These are phyloP conservation scores for Tylopilus vinaceipallidus DNA, from an alignment of 768 basidiomycete species.

Conservation along the genomic window DNA sequence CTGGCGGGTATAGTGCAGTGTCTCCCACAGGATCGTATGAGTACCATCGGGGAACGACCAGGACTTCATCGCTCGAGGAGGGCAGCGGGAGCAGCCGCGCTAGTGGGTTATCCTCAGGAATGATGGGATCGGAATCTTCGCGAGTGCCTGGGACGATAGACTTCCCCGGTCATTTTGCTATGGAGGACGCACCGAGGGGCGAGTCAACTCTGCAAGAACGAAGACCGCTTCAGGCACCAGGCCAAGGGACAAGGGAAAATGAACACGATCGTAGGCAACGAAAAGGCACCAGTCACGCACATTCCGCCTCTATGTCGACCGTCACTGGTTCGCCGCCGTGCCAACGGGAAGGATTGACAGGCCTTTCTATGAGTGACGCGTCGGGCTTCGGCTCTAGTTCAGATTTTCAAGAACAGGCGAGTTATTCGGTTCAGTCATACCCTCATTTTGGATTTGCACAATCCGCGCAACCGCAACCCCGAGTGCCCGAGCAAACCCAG, in stretches of 20 bases:
- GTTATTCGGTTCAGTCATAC: slow-evolving; percentile 3
- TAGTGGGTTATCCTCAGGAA: slow-evolving; percentile 15
- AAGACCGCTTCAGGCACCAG: not conserved
- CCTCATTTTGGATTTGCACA: slow-evolving; percentile 6
- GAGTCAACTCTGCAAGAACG: slow-evolving; percentile 1
- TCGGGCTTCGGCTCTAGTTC: not conserved
- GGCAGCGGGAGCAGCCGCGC: slow-evolving; percentile 7
- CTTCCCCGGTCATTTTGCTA: not conserved
- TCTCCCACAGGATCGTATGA: slow-evolving; percentile 27
- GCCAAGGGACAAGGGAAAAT: not conserved
- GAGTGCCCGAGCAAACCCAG: not conserved
- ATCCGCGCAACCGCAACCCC: slow-evolving; percentile 6
- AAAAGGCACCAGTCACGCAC: slow-evolving; percentile 9
- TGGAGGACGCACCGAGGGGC: not conserved
- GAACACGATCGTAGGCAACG: not conserved
- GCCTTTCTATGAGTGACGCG: not conserved
- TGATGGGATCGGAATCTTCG: slow-evolving; percentile 13
- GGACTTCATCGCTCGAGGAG: slow-evolving; percentile 22
- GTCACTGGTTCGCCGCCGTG: slow-evolving; percentile 19
- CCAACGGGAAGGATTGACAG: not conserved
- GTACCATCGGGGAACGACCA: slow-evolving; percentile 20
- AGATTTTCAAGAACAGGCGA: slow-evolving; percentile 1
- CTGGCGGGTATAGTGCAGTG: slow-evolving; percentile 11
- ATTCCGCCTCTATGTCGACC: slow-evolving; percentile 28
- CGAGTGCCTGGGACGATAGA: slow-evolving; percentile 1